Evolutionary conservation across 495 filamentous ascomycete species (phyloP).

Genomic region (Podospora australis): DNA sequence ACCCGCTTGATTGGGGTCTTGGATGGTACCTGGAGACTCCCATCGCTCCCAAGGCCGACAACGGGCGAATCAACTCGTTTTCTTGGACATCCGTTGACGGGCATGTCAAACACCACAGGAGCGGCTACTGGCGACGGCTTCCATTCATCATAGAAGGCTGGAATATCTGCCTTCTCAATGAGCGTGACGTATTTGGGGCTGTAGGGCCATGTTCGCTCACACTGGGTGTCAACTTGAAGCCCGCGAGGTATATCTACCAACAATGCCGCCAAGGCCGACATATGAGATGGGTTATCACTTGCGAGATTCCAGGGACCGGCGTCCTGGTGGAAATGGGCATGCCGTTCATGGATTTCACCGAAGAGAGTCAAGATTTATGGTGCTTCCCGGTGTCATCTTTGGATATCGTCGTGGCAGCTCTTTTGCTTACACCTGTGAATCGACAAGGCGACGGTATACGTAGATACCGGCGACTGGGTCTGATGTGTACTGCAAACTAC

Average conservation of each 20-base stretch:
- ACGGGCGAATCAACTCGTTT: background rate
- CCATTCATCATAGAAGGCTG: background rate
- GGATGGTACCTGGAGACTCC: background rate
- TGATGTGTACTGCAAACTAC: background rate
- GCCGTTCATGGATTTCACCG: background rate
- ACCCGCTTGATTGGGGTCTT: background rate
- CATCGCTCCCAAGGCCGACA: background rate
- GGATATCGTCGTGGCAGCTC: background rate
- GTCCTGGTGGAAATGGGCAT: background rate
- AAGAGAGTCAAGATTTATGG: background rate
- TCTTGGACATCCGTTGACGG: background rate
- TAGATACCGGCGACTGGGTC: background rate
- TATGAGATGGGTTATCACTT: background rate
- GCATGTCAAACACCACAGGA: background rate
- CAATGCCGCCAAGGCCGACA: background rate
- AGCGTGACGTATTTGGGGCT: background rate
- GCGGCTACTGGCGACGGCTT: background rate
- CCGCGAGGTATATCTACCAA: background rate
- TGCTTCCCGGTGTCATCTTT: background rate
- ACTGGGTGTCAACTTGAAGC: background rate
- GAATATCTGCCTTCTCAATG: background rate
- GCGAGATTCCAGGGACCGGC: background rate
- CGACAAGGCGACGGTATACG: background rate
- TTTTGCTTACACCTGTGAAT: background rate
- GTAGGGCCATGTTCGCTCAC: background rate